Evolutionary conservation across 139 green algal genomes (phyloP).

Genomic region (Chlamydomonas applanata): DNA sequence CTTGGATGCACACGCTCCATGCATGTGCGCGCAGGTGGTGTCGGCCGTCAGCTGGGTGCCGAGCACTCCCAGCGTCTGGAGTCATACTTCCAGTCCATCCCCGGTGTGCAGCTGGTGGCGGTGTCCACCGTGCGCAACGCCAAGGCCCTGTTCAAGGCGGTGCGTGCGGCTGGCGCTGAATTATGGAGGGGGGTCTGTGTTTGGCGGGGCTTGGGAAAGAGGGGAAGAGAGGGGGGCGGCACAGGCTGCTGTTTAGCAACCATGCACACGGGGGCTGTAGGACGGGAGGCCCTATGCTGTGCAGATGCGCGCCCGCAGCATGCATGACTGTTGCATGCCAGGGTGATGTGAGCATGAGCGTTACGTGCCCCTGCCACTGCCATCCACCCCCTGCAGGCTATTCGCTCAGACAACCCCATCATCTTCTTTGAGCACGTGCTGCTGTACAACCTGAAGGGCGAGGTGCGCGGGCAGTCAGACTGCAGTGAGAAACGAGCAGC

Average conservation of each 20-base stretch:
- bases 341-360: background rate
- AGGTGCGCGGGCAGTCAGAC: constrained; percentile 16
- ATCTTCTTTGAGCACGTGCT: constrained; percentile 99
- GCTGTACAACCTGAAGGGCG: constrained; percentile 94
- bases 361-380: background rate
- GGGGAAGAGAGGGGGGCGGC: no score
- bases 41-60: constrained; percentile 91
- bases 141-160: constrained; percentile 92
- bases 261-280: no score
- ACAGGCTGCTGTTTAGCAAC: no score
- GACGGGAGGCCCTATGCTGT: no score
- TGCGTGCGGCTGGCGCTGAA: constrained; percentile 29
- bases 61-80: constrained; percentile 96
- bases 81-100: constrained; percentile 96
- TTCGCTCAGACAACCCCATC: constrained; percentile 77
- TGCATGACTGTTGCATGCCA: background rate
- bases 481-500: no score
- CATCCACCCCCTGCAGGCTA: constrained; percentile 41
- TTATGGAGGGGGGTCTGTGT: background rate
- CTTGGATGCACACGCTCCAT: no score
- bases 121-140: constrained; percentile 83
- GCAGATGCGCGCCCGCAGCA: background rate
- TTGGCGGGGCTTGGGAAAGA: no score
- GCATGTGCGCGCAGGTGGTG: constrained; percentile 58
- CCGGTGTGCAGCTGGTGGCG: constrained; percentile 93